Evolutionary conservation across 352 stramenopile genomes (phyloP).

Genomic region (Phytophthora agathidicida): DNA sequence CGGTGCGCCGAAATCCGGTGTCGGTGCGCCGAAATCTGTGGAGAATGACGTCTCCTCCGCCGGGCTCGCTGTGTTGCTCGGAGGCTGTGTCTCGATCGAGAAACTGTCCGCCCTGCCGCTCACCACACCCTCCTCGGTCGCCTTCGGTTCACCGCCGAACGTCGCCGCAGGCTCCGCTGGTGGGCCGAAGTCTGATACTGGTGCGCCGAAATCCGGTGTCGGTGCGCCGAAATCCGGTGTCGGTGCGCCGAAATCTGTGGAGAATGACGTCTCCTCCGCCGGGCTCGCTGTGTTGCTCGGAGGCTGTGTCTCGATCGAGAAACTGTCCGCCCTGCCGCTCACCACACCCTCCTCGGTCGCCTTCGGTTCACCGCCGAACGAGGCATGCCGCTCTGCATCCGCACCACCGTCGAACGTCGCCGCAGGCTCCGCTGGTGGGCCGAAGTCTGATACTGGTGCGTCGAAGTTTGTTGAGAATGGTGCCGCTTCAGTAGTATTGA

Average conservation of each 20-base stretch:
- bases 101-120: background rate
- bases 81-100: background rate
- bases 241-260: background rate
- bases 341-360: too few relatives aligned
- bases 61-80: background rate
- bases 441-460: too few relatives aligned
- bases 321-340: background rate
- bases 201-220: background rate
- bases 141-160: too few relatives aligned
- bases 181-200: conserved; percentile 3
- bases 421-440: too few relatives aligned
- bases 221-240: background rate
- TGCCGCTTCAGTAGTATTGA: too few relatives aligned
- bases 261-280: background rate
- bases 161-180: background rate
- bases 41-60: background rate
- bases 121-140: background rate
- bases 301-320: background rate
- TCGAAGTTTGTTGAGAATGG: background rate
- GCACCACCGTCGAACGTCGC: too few relatives aligned
- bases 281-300: background rate
- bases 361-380: background rate
- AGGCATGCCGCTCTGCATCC: background rate
- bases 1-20: background rate
- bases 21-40: background rate